These are phyloP conservation scores for Fusarium multiceps DNA, from an alignment of 2,329 filamentous ascomycete genomes.

Conservation along the genomic window DNA sequence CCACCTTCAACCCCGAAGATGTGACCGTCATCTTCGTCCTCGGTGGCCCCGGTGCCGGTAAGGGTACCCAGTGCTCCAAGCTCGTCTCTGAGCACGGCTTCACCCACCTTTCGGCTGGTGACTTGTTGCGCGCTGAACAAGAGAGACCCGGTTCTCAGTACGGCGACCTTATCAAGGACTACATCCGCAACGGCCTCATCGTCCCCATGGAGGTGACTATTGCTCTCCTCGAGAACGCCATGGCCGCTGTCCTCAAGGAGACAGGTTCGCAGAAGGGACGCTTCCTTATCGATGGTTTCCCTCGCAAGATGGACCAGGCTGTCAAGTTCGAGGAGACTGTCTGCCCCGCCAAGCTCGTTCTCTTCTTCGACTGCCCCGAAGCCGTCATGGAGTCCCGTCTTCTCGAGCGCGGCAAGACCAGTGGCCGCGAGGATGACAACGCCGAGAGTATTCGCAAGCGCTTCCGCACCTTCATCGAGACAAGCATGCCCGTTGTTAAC, in stretches of 20 bases:
- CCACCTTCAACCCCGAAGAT: constrained; percentile 78
- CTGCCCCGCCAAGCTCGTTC: constrained; percentile 82
- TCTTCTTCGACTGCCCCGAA: constrained; percentile 96
- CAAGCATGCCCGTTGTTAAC: constrained; percentile 96
- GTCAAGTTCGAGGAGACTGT: constrained; percentile 92
- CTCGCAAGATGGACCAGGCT: constrained; percentile 96
- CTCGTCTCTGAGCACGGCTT: constrained; percentile 91
- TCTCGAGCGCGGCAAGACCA: constrained; percentile 91
- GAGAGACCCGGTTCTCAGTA: constrained; percentile 87
- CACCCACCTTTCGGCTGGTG: constrained; percentile 91
- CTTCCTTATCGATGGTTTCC: constrained; percentile 88
- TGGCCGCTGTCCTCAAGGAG: constrained; percentile 74
- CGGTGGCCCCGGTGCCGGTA: constrained; percentile 93
- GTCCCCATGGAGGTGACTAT: constrained; percentile 99
- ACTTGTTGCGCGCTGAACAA: constrained; percentile 94
- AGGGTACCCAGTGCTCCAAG: constrained; percentile 93
- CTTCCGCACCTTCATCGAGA: constrained; percentile 93
- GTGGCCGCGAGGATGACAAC: constrained; percentile 92
- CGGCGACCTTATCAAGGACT: constrained; percentile 89
- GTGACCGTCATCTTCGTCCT: constrained; percentile 98
- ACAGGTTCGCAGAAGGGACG: constrained; percentile 66
- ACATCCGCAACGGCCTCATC: constrained; percentile 94
- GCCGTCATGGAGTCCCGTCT: constrained; percentile 85
- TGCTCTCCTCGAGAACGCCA: constrained; percentile 91
- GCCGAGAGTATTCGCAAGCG: constrained; percentile 95